Base-by-base conservation (phyloP, 2,329 filamentous ascomycete species). In the Diplodia intermedia region DNA sequence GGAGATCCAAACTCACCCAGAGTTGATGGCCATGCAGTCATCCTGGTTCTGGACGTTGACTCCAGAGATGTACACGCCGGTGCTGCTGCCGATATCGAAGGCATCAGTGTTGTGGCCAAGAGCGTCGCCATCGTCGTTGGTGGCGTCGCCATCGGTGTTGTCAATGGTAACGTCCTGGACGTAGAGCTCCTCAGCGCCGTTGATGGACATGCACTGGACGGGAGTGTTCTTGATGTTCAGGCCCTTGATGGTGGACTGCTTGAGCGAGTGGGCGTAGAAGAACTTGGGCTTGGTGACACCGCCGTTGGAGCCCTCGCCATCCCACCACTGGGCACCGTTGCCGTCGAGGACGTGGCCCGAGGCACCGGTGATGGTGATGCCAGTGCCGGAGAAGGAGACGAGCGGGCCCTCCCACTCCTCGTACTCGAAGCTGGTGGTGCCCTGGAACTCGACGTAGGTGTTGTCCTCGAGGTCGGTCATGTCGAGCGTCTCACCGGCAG, bases 351-450 rank as follows among this genome's bases (percentile, higher is more conserved):
- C 78, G 53, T 87, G 81, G 23, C 85, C 88, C 1, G 78, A 83
- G 14, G 83, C 80, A 53, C 88, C 88, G 67, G 83, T 86, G 71
- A 90, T 87, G 70, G 83, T 86, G 74, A 90, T 86, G 70, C 88
- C 75, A 65, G 70, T 78, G 50, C 89, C 89, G 1, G 85, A 85
- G 70, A 91, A 81, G 33, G 84, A 83, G 72, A 91, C 83, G 15
- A 91, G 81, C 54, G 89, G 89, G 0, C 89, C 89, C 1, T 76
- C 75, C 89, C 89, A 91, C 73, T 89, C 85, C 70, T 86, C 81
- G 79, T 90, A 90, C 23, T 82, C 89, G 73, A 89, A 91, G 66
- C 85, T 87, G n/a, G 89, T 91, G 15, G 82, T 86, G 53, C 89
- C 90, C 68, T 86, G 77, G 77, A 91, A 91, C 72, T 85, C 86